Conservation (phyloP, 169 alveolate species). For the Toxoplasma gondii region DNA sequence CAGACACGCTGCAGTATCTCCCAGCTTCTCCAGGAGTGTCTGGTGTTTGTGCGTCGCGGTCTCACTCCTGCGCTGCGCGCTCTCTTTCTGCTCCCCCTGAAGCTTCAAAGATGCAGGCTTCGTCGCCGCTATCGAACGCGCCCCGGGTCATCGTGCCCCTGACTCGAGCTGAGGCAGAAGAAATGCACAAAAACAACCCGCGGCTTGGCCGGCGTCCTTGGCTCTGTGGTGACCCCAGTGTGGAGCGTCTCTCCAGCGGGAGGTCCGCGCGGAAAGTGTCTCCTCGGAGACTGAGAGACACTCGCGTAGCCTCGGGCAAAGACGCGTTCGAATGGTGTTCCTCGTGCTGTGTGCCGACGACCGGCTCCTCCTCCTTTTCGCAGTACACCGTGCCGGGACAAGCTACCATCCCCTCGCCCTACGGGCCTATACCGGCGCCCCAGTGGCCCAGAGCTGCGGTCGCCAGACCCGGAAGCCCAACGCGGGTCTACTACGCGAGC, state of each 20-base stretch:
- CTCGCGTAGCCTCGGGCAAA: background rate
- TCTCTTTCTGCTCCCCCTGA: background rate
- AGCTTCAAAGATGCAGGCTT: background rate
- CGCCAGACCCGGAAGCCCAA: too few relatives aligned
- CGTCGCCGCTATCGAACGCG: background rate
- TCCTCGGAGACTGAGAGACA: background rate
- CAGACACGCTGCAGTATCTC: background rate
- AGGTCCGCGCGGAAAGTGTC: background rate
- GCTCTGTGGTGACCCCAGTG: background rate
- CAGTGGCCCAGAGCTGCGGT: too few relatives aligned
- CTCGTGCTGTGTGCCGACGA: background rate
- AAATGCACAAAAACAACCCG: background rate
- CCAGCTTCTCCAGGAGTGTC: background rate
- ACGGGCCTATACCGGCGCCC: too few relatives aligned
- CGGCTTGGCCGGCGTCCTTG: background rate
- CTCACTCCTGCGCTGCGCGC: background rate
- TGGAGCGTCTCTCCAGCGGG: background rate
- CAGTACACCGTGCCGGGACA: background rate
- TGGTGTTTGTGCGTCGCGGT: background rate
- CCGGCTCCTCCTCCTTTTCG: background rate
- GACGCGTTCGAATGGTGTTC: background rate
- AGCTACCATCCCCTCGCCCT: too few relatives aligned
- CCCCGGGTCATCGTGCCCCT: background rate
- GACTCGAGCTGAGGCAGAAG: background rate
- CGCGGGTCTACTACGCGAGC: too few relatives aligned